Conservation (phyloP, 306 rosid species). For the Hippophae tibetana region DNA sequence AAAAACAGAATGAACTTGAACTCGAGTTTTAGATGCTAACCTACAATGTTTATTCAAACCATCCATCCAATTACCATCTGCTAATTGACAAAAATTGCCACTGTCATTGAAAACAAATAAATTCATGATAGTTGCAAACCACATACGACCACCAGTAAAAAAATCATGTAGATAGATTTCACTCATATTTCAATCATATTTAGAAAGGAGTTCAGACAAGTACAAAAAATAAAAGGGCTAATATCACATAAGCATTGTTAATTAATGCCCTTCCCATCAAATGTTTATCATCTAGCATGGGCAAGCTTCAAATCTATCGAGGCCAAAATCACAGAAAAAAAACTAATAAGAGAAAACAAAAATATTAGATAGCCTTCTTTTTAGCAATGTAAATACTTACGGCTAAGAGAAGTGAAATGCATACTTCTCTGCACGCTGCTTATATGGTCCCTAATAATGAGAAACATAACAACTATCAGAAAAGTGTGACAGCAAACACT, state of each 20-base stretch:
- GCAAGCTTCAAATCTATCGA: neutral
- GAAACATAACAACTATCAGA: constrained; percentile 20
- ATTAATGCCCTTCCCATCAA: neutral
- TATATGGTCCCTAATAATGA: constrained; percentile 67
- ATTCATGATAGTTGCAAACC: neutral
- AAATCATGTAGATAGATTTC: neutral
- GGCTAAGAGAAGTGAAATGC: constrained; percentile 66
- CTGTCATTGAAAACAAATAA: neutral
- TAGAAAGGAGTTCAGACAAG: neutral
- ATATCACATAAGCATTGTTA: neutral
- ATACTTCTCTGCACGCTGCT: constrained; percentile 81
- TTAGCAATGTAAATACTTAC: constrained; percentile 43
- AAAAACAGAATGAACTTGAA: neutral
- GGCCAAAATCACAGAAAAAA: constrained; percentile 1
- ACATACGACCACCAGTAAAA: neutral
- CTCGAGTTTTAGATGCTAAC: neutral
- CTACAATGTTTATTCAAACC: neutral
- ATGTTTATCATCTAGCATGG: neutral
- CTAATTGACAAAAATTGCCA: neutral
- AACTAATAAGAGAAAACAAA: constrained; percentile 1
- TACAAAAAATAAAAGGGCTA: neutral
- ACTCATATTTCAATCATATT: neutral
- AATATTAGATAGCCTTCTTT: neutral
- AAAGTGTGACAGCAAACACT: constrained; percentile 3
- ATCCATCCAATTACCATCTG: neutral